Base-by-base conservation (phyloP, 1,284 basidiomycete species). In the Ceratobasidium sp. region DNA sequence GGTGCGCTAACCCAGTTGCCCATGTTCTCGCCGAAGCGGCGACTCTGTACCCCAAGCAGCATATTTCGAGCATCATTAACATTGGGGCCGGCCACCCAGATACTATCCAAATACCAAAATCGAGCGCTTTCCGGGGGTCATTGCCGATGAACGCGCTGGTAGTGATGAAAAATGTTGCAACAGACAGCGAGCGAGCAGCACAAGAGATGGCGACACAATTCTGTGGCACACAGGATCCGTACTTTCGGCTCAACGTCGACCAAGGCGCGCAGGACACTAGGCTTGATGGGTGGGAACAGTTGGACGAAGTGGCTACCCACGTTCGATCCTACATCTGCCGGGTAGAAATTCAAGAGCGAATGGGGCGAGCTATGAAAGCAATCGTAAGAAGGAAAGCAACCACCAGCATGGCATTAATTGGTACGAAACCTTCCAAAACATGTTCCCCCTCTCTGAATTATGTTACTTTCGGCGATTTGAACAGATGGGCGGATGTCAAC, bases 101-200 rank as follows among this genome's bases (percentile, higher is more conserved):
- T 13, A 41, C 37, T 16, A 59, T 73, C 19, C 61, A 48, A 24
- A 27, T 63, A 6, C 61, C 61, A 22, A 43, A 63, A 14, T 27
- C 29, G 11, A 43, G 6, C 41, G 24, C 22, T n/a, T 31, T 19
- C 3, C 13, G 11, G 14, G 14, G 19, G 39, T 48, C 37, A 11
- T 24, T 48, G 14, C 59, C 13, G 14, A 39, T 11, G 22, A 31
- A 48, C 9, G 43, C 19, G 9, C 37, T 61, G 22, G n/a, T 41
- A 19, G 43, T 27, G 3, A 58, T 73, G 19, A 51, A 49, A 24
- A 13, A 39, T 14, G 49, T 73, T 14, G 56, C 48, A 19, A 62
- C 43, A 4, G 59, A 73, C 27, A 27, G 43, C 43, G 71, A 73
- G 34, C 27, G 56, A n/a, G 27, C 64, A 56, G 71, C 71, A 22